Conservation (phyloP, 345 rosid genomes). For the Populus nigra region DNA sequence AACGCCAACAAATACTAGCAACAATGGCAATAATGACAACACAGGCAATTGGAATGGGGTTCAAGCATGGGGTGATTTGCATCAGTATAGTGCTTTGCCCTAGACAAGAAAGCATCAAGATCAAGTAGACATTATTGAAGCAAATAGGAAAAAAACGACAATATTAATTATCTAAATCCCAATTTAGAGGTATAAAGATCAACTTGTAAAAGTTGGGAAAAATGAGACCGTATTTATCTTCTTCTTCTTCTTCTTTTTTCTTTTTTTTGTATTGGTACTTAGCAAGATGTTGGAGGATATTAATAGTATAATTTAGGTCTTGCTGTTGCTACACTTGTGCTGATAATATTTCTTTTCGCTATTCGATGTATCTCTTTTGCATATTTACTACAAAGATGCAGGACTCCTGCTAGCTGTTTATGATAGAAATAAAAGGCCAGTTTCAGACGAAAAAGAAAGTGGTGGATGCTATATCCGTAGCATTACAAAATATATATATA, state of each 20-base stretch:
- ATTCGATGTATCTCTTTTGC: not conserved
- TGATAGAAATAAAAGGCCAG: constrained; percentile 17
- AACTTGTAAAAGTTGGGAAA: constrained; percentile 29
- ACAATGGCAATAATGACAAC: constrained; percentile 28
- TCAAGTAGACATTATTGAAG: constrained; percentile 13
- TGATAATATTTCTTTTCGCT: too few species aligned
- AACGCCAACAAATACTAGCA: constrained; percentile 35
- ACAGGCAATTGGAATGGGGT: constrained; percentile 37
- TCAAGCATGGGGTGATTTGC: constrained; percentile 48
- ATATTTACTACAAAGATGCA: constrained; percentile 13
- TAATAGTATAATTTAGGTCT: constrained; percentile 1
- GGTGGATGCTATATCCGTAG: not conserved
- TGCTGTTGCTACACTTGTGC: not conserved
- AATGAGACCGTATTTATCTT: constrained; percentile 4
- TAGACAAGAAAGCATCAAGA: constrained; percentile 21
- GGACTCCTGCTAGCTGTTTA: constrained; percentile 8
- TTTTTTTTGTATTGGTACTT: not conserved
- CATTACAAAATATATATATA: not conserved
- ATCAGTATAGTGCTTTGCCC: constrained; percentile 48
- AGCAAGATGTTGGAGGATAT: constrained; percentile 25
- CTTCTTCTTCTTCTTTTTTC: constrained; percentile 4
- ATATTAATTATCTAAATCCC: not conserved
- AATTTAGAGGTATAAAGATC: not conserved
- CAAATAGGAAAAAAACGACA: not conserved
- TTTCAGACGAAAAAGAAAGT: constrained; percentile 1